Base-by-base conservation (phyloP, 805 yeast genomes). In the Schwanniomyces pseudopolymorphus region DNA sequence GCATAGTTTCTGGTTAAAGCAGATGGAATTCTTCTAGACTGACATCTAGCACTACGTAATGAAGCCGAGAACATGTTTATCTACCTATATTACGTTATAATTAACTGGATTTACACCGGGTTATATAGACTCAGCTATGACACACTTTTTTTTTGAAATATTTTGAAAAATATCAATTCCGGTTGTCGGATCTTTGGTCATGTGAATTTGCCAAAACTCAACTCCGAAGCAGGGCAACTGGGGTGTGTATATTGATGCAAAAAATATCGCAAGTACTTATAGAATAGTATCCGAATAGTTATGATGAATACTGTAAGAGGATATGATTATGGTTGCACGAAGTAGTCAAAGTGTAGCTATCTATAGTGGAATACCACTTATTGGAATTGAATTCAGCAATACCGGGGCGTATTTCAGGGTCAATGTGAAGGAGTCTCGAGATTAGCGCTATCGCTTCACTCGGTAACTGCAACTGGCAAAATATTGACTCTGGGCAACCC, bases 1-100 rank as follows among this genome's bases (percentile, higher is more conserved):
- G 90, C 87, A 78, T 87, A 85, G 46, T 44, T 49, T 53, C 72
- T 64, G 14, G 44, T 4, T 13, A 42, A 19, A 14, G 51, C 24
- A 3, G 38, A 42, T 8, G 58, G 49, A 22, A 49, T 37, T 33
- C 49, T 46, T 44, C 46, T 44, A 48, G 57, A 41, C 46, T 47
- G 54, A 43, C 47, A 42, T 49, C 64, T 61, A 25, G 61, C 43
- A 5, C 70, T 51, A 48, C 68, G 67, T 40, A 63, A 49, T 24
- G 63, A 52, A 22, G 57, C 54, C 22, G 70, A 61, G 48, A 64
- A 59, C 72, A 67, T 69, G 26, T 40, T 43, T 14, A 27, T 22
- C 21, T 24, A 17, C 10, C 14, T 14, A 22, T 22, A 38, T 22
- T 9, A 24, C 13, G 11, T 38, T 22, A 10, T 24, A 38, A 22